A percentile compares a stretch with the other conserved stretches of the same genome.
Conservation (phyloP, 495 filamentous ascomycete genomes). For the Annulohypoxylon moriforme region DNA sequence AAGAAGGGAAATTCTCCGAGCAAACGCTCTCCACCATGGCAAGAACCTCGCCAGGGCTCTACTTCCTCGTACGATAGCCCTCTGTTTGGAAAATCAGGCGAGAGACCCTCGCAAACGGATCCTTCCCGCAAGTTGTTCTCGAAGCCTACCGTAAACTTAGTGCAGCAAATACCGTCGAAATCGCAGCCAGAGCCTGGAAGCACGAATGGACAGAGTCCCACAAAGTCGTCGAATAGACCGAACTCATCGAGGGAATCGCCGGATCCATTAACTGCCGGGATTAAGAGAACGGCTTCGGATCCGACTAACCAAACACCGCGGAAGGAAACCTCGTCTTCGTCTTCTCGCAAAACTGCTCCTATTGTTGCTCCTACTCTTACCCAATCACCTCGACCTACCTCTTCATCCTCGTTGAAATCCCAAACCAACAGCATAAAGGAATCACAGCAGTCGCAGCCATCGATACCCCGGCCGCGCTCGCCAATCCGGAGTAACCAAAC, state of each 20-base stretch:
- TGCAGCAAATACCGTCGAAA: conserved; percentile 20
- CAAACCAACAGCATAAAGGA: conserved; percentile 1
- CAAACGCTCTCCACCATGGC: conserved; percentile 31
- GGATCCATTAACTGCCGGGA: conserved; percentile 21
- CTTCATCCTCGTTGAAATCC: conserved; percentile 21
- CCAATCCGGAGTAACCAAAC: conserved; percentile 27
- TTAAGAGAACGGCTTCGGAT: conserved; percentile 31
- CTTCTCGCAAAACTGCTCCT: conserved; percentile 7
- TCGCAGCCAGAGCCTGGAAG: conserved; percentile 34
- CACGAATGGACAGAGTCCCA: conserved; percentile 4
- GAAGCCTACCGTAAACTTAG: conserved; percentile 28
- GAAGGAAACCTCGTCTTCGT: conserved; percentile 18
- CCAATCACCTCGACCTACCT: conserved; percentile 27
- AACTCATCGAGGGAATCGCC: conserved; percentile 32
- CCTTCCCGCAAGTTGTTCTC: conserved; percentile 47
- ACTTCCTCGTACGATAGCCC: conserved; percentile 50
- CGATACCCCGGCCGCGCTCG: conserved; percentile 31
- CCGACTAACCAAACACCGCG: conserved; percentile 10
- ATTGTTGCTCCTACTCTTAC: background rate
- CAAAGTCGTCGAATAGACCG: conserved; percentile 18
- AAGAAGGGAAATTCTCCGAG: conserved; percentile 13
- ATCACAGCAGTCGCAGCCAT: conserved; percentile 35
- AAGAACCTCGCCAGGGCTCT: conserved; percentile 37
- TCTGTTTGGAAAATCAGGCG: conserved; percentile 46
- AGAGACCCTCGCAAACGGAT: conserved; percentile 40